A percentile compares a stretch with the other conserved stretches of the same genome.
Conservation (phyloP, 2,329 filamentous ascomycete genomes). For the Cadophora sp. region DNA sequence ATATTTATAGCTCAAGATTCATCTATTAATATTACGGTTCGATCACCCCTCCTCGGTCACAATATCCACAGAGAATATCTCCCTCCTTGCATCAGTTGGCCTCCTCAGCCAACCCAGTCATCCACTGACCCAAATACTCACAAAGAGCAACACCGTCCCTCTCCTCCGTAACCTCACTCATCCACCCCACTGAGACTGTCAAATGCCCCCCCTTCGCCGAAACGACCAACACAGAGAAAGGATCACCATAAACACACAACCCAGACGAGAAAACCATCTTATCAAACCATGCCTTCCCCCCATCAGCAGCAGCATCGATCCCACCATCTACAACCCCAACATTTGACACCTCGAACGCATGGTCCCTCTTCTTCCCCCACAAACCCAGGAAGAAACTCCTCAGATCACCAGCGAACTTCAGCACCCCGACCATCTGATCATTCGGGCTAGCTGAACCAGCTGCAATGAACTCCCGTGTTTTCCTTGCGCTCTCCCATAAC, state of each 20-base stretch:
- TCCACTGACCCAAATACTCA: constrained; percentile 12
- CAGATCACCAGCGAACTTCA: constrained; percentile 54
- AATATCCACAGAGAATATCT: too few species aligned
- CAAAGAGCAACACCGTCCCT: constrained; percentile 23
- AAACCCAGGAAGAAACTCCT: constrained; percentile 49
- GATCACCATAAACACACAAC: constrained; percentile 29
- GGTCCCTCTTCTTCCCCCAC: constrained; percentile 51
- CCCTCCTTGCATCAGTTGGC: too few species aligned
- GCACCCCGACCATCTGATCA: constrained; percentile 53
- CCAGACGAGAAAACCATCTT: constrained; percentile 25
- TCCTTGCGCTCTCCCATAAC: constrained; percentile 30
- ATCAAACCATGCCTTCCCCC: constrained; percentile 30
- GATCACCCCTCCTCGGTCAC: neutral
- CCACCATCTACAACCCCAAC: constrained; percentile 52
- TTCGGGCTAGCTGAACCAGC: constrained; percentile 49
- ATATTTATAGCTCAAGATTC: neutral
- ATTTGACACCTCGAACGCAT: constrained; percentile 61
- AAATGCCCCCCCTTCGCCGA: constrained; percentile 34
- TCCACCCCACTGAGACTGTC: constrained; percentile 29
- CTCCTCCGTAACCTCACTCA: constrained; percentile 27
- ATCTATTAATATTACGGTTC: neutral
- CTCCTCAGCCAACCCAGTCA: constrained; percentile 22
- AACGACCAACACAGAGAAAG: constrained; percentile 28
- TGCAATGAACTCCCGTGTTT: constrained; percentile 42
- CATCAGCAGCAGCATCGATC: constrained; percentile 6